These are phyloP conservation scores for Globisporangium orthogonon DNA, from an alignment of 352 stramenopile genomes.

Conservation along the genomic window DNA sequence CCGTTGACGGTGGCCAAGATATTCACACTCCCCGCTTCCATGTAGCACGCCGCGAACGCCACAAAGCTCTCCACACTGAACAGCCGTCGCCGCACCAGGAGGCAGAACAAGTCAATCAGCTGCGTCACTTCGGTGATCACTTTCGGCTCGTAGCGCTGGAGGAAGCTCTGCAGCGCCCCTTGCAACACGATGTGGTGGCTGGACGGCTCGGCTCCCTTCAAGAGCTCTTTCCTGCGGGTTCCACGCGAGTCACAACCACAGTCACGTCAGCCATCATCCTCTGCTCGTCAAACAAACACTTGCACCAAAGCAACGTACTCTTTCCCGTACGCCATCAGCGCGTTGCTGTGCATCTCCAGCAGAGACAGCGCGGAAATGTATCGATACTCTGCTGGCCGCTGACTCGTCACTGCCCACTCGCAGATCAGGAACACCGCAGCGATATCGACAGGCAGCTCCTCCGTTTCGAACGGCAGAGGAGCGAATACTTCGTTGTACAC, in stretches of 20 bases:
- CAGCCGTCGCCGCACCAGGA: conserved; percentile 63
- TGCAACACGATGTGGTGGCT: conserved; percentile 73
- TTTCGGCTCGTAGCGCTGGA: conserved; percentile 72
- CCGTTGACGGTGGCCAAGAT: conserved; percentile 13
- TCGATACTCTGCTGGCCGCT: conserved; percentile 74
- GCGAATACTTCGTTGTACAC: conserved; percentile 74
- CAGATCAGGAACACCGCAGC: conserved; percentile 68
- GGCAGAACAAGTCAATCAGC: conserved; percentile 76
- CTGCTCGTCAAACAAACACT: too few relatives aligned
- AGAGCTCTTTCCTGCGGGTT: conserved; percentile 30
- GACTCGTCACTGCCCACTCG: conserved; percentile 78
- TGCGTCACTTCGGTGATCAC: conserved; percentile 71
- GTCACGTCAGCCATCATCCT: not conserved
- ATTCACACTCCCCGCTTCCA: conserved; percentile 24
- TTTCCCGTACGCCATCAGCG: conserved; percentile 51
- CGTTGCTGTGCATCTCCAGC: conserved; percentile 77
- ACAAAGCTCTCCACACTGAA: conserved; percentile 75
- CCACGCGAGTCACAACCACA: not conserved
- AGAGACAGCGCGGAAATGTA: conserved; percentile 75
- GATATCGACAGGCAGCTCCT: conserved; percentile 60
- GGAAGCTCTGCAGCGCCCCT: conserved; percentile 63
- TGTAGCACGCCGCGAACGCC: conserved; percentile 53
- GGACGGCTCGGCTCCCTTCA: conserved; percentile 27
- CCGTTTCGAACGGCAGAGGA: conserved; percentile 27
- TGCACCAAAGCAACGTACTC: conserved; percentile 25